Evolutionary conservation across 257 asterid genomes (phyloP).

Genomic region (Solanum medicagineum): DNA sequence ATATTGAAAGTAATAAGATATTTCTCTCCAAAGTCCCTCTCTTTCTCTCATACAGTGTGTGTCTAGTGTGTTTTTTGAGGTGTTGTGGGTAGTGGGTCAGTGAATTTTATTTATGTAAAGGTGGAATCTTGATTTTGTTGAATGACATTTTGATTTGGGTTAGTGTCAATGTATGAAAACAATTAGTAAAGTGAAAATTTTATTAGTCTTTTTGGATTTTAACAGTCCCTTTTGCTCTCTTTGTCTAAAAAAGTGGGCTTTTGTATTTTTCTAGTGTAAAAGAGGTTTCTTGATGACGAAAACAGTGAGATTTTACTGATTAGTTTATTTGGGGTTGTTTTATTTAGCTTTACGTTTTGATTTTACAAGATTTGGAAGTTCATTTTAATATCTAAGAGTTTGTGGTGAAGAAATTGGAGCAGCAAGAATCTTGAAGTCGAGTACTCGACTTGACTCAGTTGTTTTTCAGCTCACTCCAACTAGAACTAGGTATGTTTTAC

Average conservation of each 20-base stretch:
- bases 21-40: slow-evolving; percentile 4
- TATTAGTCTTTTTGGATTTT: neutral
- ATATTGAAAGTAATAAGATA: neutral
- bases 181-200: neutral
- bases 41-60: neutral
- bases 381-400: slow-evolving; percentile 32
- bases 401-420: slow-evolving; percentile 8
- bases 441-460: slow-evolving; percentile 58
- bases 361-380: neutral
- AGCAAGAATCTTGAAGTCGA: slow-evolving; percentile 45
- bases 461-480: slow-evolving; percentile 96
- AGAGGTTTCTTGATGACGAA: neutral
- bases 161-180: neutral
- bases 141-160: neutral
- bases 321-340: neutral
- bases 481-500: slow-evolving; percentile 52
- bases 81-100: neutral
- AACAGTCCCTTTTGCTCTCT: neutral
- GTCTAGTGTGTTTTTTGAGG: neutral
- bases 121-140: neutral
- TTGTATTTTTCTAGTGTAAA: neutral
- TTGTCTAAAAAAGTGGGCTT: neutral
- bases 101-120: neutral
- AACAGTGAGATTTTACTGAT: neutral
- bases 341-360: neutral